phyloP scores from a whole-genome alignment of 345 rosid genomes.

The Corchorus olitorius region DNA sequence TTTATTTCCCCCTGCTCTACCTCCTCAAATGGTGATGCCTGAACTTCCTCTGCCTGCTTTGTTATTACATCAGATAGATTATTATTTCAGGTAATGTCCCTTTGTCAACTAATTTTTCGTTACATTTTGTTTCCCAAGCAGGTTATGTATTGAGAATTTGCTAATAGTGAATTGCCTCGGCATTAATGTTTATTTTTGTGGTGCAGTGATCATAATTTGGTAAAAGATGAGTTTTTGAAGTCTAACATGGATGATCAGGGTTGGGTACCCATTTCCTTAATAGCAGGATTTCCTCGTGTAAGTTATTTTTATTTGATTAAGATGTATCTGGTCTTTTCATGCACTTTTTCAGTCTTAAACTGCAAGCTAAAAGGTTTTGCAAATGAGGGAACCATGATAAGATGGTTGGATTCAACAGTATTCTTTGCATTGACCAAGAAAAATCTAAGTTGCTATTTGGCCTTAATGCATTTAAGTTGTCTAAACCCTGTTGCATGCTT shows the following conservation, averaged over 20 bases:
- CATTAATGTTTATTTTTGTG: constrained; percentile 19
- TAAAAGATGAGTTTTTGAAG: constrained; percentile 49
- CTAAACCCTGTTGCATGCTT: not conserved
- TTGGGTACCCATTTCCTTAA: constrained; percentile 53
- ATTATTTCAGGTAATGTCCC: constrained; percentile 61
- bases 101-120: not conserved
- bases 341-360: not conserved
- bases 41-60: constrained; percentile 35
- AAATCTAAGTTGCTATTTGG: not conserved
- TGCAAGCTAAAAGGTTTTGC: not conserved
- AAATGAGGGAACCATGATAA: not conserved
- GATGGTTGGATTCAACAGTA: not conserved
- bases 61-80: constrained; percentile 58
- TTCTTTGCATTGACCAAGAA: not conserved
- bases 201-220: constrained; percentile 58
- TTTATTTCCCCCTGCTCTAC: constrained; percentile 34
- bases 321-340: not conserved
- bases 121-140: not conserved
- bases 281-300: constrained; percentile 59
- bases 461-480: not conserved
- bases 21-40: constrained; percentile 39
- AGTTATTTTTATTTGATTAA: constrained; percentile 23
- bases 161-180: not conserved
- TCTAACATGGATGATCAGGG: constrained; percentile 58
- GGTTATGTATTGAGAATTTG: not conserved